phyloP scores from a whole-genome alignment of 2,329 filamentous ascomycete genomes.

The Cephalotrichum gorgonifer region DNA sequence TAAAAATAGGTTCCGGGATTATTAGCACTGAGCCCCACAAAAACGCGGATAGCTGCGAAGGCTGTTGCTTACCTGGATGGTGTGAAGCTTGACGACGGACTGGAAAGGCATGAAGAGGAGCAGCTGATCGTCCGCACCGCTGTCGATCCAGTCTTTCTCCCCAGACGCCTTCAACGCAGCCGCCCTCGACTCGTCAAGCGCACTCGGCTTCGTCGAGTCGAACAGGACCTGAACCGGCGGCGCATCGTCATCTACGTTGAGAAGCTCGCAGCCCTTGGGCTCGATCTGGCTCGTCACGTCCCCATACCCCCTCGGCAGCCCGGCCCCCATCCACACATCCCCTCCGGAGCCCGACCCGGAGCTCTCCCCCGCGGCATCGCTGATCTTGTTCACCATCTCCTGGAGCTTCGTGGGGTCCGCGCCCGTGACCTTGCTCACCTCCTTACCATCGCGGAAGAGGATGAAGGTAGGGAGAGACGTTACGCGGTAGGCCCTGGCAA shows the following conservation, averaged over 20 bases:
- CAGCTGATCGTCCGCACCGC: slow-evolving; percentile 92
- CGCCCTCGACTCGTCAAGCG: slow-evolving; percentile 46
- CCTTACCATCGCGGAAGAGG: slow-evolving; percentile 64
- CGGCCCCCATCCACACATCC: slow-evolving; percentile 60
- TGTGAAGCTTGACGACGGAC: slow-evolving; percentile 80
- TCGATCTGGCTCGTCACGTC: slow-evolving; percentile 82
- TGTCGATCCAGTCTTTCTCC: slow-evolving; percentile 79
- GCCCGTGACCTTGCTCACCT: slow-evolving; percentile 53
- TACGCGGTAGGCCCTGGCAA: slow-evolving; percentile 64
- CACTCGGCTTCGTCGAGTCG: slow-evolving; percentile 54
- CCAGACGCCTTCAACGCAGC: slow-evolving; percentile 17
- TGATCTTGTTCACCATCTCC: slow-evolving; percentile 60
- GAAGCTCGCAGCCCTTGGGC: slow-evolving; percentile 66
- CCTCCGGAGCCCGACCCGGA: slow-evolving; percentile 30
- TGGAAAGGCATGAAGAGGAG: slow-evolving; percentile 90
- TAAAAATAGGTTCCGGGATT: slow-evolving; percentile 37
- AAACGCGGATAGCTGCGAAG: not conserved
- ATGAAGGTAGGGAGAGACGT: slow-evolving; percentile 84
- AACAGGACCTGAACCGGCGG: slow-evolving; percentile 68
- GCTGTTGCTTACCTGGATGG: slow-evolving; percentile 46
- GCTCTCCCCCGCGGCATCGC: slow-evolving; percentile 37
- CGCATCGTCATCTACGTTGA: slow-evolving; percentile 74
- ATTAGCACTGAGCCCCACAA: not conserved
- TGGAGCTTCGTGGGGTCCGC: slow-evolving; percentile 64
- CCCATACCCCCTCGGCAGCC: slow-evolving; percentile 66